These are phyloP conservation scores for Paspalum vaginatum DNA, from an alignment of 176 grass and related monocot species.

Conservation along the genomic window DNA sequence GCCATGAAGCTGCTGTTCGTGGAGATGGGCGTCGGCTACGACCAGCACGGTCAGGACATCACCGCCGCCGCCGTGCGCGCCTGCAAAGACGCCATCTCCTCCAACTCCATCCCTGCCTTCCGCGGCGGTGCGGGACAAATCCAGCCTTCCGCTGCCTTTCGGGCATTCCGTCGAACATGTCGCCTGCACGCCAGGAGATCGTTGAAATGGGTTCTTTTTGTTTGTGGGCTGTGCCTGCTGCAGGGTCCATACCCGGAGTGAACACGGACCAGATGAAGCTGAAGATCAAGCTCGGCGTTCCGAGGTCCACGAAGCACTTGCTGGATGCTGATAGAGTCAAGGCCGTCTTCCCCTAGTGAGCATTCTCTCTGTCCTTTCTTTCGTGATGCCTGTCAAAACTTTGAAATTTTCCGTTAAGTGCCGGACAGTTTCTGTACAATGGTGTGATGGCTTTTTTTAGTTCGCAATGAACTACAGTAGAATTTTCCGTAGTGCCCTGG, in stretches of 20 bases:
- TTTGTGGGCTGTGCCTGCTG: constrained; percentile 7
- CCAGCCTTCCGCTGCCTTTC: neutral
- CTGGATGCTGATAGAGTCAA: constrained; percentile 79
- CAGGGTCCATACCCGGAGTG: constrained; percentile 90
- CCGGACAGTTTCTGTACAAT: constrained; percentile 4
- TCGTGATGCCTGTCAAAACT: constrained; percentile 14
- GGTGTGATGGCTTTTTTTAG: constrained; percentile 19
- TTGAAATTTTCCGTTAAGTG: constrained; percentile 15
- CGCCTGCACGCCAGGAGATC: neutral
- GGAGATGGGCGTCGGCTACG: constrained; percentile 97
- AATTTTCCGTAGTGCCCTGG: neutral
- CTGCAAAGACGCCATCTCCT: constrained; percentile 93
- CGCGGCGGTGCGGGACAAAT: constrained; percentile 61
- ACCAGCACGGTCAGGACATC: constrained; percentile 97
- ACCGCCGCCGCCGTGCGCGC: constrained; percentile 83
- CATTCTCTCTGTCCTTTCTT: constrained; percentile 13
- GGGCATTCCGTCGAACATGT: constrained; percentile 42
- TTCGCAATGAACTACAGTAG: neutral
- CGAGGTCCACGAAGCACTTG: constrained; percentile 69
- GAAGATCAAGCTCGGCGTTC: constrained; percentile 87
- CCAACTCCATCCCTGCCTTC: constrained; percentile 97
- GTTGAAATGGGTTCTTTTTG: neutral
- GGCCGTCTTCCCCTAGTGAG: constrained; percentile 92
- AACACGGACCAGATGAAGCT: constrained; percentile 98
- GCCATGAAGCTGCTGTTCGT: constrained; percentile 88